Base-by-base conservation (phyloP, 2,329 filamentous ascomycete genomes). In the Exserohilum rostratum region DNA sequence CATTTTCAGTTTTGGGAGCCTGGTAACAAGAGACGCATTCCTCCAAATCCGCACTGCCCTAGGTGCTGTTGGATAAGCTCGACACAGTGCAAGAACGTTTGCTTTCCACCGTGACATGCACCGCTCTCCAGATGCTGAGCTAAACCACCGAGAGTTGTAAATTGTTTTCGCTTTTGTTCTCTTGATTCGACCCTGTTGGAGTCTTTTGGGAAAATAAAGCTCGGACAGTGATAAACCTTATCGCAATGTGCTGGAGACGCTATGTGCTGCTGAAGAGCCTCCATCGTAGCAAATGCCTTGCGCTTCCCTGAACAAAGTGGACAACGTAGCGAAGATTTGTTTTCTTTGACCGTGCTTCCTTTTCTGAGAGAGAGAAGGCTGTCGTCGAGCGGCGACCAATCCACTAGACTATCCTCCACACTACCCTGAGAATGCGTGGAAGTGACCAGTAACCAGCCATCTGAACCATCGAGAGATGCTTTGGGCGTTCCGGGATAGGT, bases 141-240 rank as follows among this genome's bases (percentile, higher is more conserved):
- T 22, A 61, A 39, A 1, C 58, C 52, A 43, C 51, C 46, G 3
- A 58, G 45, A 22, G 51, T 61, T 30, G 45, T 50, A 25, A 60
- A 60, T 6, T 39, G 43, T 49, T 45, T 59, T 42, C 35, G 15
- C 30, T 47, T 53, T 22, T 15, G 27, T 29, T 20, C 27, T 34
- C 37, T 40, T 31, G 13, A n/a, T n/a, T n/a, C n/a, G n/a, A n/a
- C n/a, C n/a, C n/a, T n/a, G n/a, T n/a, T n/a, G n/a, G n/a, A n/a
- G n/a, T n/a, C n/a, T 40, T 42, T 27, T 5, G 38, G 20, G 20
- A 47, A 22, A n/a, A 17, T 27, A 38, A n/a, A n/a, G n/a, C 45
- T 37, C 9, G 11, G 45, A 34, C 22, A 47, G 22, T 38, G n/a
- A 12, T 47, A 47, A 22, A 47, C 22, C 45, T 47, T 47, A 11